Percentiles rank a stretch among this genome's conserved stretches.
Conservation (phyloP, 208 protist species). For the Trypanosoma melophagium region DNA sequence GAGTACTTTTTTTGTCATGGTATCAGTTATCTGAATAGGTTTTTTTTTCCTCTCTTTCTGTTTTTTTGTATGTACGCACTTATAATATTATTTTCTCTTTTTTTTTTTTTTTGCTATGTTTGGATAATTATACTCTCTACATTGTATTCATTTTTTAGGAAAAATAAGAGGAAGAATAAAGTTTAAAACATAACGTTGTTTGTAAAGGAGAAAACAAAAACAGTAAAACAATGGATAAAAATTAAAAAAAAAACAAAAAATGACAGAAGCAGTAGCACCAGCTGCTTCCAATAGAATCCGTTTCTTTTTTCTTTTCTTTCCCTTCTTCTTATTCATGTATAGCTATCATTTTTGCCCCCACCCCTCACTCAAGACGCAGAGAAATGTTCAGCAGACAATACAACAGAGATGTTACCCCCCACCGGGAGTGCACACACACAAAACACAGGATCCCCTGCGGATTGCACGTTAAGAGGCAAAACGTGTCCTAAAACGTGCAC, state of each 20-base stretch:
- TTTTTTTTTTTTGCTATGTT: too few species aligned
- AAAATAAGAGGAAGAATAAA: neutral
- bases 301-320: conserved; percentile 14
- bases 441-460: conserved; percentile 24
- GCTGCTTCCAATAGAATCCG: too few species aligned
- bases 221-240: conserved; percentile 8
- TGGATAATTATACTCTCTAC: too few species aligned
- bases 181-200: neutral
- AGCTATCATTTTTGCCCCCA: too few species aligned
- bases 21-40: neutral
- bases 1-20: conserved; percentile 64
- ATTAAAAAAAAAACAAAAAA: conserved; percentile 23
- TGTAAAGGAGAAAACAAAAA: conserved; percentile 5
- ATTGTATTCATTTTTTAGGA: too few species aligned
- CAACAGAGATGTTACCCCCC: conserved; percentile 81
- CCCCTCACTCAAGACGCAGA: neutral
- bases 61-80: neutral
- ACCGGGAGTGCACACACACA: conserved; percentile 66
- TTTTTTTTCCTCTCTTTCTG: conserved; percentile 15
- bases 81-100: too few species aligned
- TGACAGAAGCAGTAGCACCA: neutral
- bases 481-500: conserved; percentile 85
- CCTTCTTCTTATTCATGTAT: neutral
- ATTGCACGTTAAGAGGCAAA: conserved; percentile 31
- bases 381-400: conserved; percentile 27